Conservation (phyloP, 2,329 filamentous ascomycete genomes). For the Mycosphaerella sp. region DNA sequence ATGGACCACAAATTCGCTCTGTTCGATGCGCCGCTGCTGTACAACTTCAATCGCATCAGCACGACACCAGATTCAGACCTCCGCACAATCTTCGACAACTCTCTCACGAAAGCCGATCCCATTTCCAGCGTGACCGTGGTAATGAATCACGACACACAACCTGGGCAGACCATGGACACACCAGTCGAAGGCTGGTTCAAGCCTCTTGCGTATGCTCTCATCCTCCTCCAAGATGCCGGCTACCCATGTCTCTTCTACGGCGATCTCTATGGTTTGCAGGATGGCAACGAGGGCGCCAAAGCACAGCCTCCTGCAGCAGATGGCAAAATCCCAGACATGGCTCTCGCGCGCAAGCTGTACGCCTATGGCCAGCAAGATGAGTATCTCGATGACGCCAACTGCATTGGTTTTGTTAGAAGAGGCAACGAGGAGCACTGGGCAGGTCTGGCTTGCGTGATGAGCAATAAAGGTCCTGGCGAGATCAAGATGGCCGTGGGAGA, state of each 20-base stretch:
- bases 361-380: conserved; percentile 59
- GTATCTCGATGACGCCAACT: conserved; percentile 56
- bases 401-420: conserved; percentile 54
- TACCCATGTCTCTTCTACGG: conserved; percentile 61
- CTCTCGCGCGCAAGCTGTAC: conserved; percentile 57
- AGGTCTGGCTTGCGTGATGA: conserved; percentile 49
- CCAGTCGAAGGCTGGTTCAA: conserved; percentile 64
- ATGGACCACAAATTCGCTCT: conserved; percentile 54
- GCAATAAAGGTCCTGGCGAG: conserved; percentile 29
- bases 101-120: conserved; percentile 17
- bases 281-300: conserved; percentile 51
- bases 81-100: conserved; percentile 34
- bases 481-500: conserved; percentile 58
- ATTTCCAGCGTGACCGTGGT: conserved; percentile 17
- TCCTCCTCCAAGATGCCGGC: conserved; percentile 58
- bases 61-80: conserved; percentile 55
- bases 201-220: conserved; percentile 63
- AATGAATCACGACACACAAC: conserved; percentile 63
- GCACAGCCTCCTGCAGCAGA: conserved; percentile 42
- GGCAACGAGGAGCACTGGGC: conserved; percentile 47
- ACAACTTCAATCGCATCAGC: conserved; percentile 52
- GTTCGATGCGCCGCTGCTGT: conserved; percentile 62
- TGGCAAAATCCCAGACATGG: conserved; percentile 47
- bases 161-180: conserved; percentile 57
- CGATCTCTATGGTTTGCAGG: conserved; percentile 55